Percentiles rank a stretch among this genome's conserved stretches.
Evolutionary conservation across 768 basidiomycete species (phyloP).

Genomic region (Pleurotus tuber-regium): DNA sequence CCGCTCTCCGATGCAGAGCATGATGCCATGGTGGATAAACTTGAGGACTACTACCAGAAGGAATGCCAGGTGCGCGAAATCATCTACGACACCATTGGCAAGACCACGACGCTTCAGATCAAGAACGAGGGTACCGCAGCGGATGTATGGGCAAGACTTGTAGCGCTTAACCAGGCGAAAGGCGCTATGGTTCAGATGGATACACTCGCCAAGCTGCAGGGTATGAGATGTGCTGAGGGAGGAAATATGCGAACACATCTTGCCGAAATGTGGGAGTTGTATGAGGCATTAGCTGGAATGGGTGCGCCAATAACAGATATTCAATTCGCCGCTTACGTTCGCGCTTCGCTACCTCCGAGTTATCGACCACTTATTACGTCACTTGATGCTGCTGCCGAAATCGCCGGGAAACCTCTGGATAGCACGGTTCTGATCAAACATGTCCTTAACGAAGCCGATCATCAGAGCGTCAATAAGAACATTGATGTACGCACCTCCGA

Average conservation of each 20-base stretch:
- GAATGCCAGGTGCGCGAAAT: background rate
- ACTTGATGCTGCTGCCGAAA: constrained; percentile 12
- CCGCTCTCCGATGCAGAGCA: constrained; percentile 2
- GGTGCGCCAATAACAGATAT: constrained; percentile 8
- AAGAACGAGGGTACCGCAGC: background rate
- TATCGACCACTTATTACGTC: constrained; percentile 16
- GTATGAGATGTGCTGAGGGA: constrained; percentile 10
- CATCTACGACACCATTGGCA: constrained; percentile 2
- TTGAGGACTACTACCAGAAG: constrained; percentile 9
- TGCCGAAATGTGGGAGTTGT: constrained; percentile 13
- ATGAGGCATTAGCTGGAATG: constrained; percentile 23
- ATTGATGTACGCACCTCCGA: constrained; percentile 16
- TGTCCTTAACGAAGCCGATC: constrained; percentile 15
- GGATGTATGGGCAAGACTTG: constrained; percentile 1
- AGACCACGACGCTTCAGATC: background rate
- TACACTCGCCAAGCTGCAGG: background rate
- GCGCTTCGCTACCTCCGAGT: constrained; percentile 13
- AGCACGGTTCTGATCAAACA: constrained; percentile 8
- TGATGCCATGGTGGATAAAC: background rate
- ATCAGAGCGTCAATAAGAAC: constrained; percentile 12
- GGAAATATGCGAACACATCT: constrained; percentile 18
- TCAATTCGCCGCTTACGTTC: constrained; percentile 15
- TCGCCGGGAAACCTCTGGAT: constrained; percentile 8
- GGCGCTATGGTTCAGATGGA: constrained; percentile 8
- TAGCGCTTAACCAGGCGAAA: background rate